These are phyloP conservation scores for Cicer judaicum DNA, from an alignment of 306 rosid species.

Conservation along the genomic window DNA sequence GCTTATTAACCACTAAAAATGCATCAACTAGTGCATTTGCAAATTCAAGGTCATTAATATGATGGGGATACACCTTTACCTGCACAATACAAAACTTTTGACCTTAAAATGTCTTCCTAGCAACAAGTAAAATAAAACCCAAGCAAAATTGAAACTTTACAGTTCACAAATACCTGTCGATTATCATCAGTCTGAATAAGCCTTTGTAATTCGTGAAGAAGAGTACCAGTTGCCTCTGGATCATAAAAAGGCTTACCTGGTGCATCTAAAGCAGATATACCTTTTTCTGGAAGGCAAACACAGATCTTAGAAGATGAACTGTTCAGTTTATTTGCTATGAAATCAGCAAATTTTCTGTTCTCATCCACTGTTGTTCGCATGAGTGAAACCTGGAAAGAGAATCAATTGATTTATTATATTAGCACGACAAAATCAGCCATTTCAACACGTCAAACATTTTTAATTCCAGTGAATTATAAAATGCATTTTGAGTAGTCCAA, in stretches of 20 bases:
- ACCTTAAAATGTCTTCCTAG: constrained; percentile 16
- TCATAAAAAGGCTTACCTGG: constrained; percentile 80
- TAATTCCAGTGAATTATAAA: constrained; percentile 4
- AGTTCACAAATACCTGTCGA: constrained; percentile 56
- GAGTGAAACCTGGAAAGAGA: constrained; percentile 70
- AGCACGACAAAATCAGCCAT: constrained; percentile 28
- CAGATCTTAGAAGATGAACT: constrained; percentile 65
- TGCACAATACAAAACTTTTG: constrained; percentile 45
- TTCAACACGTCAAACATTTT: constrained; percentile 24
- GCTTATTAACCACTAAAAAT: constrained; percentile 68
- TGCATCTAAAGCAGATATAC: constrained; percentile 90
- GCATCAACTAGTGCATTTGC: constrained; percentile 79
- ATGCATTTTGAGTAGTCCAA: constrained; percentile 32
- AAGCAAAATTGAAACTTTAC: constrained; percentile 29
- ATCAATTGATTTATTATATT: constrained; percentile 26
- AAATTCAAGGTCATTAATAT: constrained; percentile 83
- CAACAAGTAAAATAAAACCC: constrained; percentile 21
- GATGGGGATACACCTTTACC: constrained; percentile 80
- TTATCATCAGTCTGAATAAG: constrained; percentile 63
- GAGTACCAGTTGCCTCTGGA: constrained; percentile 71
- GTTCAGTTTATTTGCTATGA: constrained; percentile 81
- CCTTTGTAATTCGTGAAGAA: constrained; percentile 67
- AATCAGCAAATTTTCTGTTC: constrained; percentile 75
- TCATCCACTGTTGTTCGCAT: constrained; percentile 84
- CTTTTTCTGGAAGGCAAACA: constrained; percentile 89